Conservation (phyloP, 306 rosid species). For the Malus sieversii region DNA sequence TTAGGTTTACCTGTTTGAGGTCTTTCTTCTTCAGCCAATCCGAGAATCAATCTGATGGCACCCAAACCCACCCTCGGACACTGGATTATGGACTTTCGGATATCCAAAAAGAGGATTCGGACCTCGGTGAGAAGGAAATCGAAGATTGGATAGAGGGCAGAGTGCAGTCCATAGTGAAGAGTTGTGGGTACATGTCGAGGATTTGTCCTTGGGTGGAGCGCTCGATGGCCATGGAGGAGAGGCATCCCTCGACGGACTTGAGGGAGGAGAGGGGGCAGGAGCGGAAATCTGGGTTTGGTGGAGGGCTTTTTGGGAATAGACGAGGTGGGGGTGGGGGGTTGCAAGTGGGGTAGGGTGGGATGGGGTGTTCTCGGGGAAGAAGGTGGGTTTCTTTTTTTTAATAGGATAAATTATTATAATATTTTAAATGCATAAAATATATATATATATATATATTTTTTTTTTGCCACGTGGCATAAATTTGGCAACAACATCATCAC, state of each 20-base stretch:
- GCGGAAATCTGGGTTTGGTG: slow-evolving; percentile 51
- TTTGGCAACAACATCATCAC: no score
- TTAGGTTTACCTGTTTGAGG: slow-evolving; percentile 5
- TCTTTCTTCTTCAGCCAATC: neutral
- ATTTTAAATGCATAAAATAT: no score
- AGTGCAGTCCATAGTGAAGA: slow-evolving; percentile 56
- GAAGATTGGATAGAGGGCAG: slow-evolving; percentile 59
- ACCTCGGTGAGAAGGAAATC: slow-evolving; percentile 73
- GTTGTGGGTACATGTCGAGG: slow-evolving; percentile 69
- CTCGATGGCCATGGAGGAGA: slow-evolving; percentile 56
- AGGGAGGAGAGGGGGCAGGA: slow-evolving; percentile 42
- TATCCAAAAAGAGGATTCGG: slow-evolving; percentile 42
- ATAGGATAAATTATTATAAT: no score
- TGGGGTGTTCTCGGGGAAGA: no score
- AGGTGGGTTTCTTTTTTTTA: no score
- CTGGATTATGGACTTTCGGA: slow-evolving; percentile 42
- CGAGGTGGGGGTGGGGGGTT: neutral
- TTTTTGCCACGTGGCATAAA: no score
- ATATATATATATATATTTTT: no score
- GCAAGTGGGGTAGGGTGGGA: no score
- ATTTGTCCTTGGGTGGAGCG: slow-evolving; percentile 51
- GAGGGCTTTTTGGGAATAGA: slow-evolving; percentile 56
- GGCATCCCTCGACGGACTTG: slow-evolving; percentile 50
- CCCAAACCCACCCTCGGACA: slow-evolving; percentile 40
- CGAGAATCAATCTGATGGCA: no score